These are phyloP conservation scores for Vanrija sp. DNA, from an alignment of 1,284 basidiomycete species.

Conservation along the genomic window DNA sequence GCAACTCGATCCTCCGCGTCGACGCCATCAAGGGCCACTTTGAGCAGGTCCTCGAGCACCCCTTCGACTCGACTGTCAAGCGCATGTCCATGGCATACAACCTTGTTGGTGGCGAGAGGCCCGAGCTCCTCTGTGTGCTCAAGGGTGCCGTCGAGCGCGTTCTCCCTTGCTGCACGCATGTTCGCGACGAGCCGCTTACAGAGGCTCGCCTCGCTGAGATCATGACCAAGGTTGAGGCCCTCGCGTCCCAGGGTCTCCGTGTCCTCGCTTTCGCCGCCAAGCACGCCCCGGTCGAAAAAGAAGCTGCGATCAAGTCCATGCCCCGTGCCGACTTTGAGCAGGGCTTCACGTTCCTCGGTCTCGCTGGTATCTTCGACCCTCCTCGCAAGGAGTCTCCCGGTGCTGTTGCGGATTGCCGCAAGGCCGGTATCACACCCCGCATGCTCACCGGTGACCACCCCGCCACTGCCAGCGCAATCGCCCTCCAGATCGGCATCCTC, in stretches of 20 bases:
- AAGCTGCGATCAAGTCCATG: slow-evolving; percentile 38
- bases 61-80: slow-evolving; percentile 63
- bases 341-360: slow-evolving; percentile 59
- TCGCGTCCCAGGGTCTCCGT: slow-evolving; percentile 59
- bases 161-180: slow-evolving; percentile 53
- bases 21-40: slow-evolving; percentile 20
- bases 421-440: slow-evolving; percentile 63
- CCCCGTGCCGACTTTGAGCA: slow-evolving; percentile 58
- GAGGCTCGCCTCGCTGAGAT: slow-evolving; percentile 48
- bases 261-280: slow-evolving; percentile 51
- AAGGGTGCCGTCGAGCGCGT: slow-evolving; percentile 66
- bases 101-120: slow-evolving; percentile 18
- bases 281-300: slow-evolving; percentile 48
- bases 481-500: slow-evolving; percentile 55
- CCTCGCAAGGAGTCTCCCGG: slow-evolving; percentile 59
- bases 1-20: slow-evolving; percentile 9
- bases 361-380: slow-evolving; percentile 65
- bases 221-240: slow-evolving; percentile 53
- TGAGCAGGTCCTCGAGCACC: slow-evolving; percentile 52
- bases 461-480: slow-evolving; percentile 53
- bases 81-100: slow-evolving; percentile 58
- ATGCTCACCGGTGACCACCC: slow-evolving; percentile 58
- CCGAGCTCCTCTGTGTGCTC: slow-evolving; percentile 44
- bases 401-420: slow-evolving; percentile 31
- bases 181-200: slow-evolving; percentile 37